Percentiles rank a stretch among this genome's conserved stretches.
Conservation (phyloP, 768 basidiomycete genomes). For the Boletus rex-veris region DNA sequence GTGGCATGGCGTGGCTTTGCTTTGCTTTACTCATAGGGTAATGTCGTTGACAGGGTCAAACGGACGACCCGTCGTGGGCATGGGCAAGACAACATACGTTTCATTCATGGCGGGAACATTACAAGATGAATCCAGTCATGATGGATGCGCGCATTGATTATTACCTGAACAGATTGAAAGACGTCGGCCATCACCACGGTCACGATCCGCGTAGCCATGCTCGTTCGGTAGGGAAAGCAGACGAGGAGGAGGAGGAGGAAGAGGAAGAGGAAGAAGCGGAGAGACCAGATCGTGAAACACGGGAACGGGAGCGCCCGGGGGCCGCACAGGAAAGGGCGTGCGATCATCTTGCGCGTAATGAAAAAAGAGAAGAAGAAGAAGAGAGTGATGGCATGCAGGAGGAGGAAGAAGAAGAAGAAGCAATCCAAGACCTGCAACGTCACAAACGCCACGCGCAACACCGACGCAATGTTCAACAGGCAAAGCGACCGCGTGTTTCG, state of each 20-base stretch:
- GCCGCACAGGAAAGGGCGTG: background rate
- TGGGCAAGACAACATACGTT: conserved; percentile 46
- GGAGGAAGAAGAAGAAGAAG: background rate
- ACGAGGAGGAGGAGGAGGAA: conserved; percentile 9
- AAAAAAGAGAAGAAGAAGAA: conserved; percentile 6
- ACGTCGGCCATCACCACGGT: conserved; percentile 19
- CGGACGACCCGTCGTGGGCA: conserved; percentile 36
- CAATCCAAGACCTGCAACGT: background rate
- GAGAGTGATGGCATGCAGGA: background rate
- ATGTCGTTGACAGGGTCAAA: conserved; percentile 16
- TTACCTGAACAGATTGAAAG: conserved; percentile 21
- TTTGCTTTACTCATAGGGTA: too few species aligned
- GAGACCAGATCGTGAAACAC: background rate
- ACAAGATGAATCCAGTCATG: conserved; percentile 39
- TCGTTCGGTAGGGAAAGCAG: background rate
- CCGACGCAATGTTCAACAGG: background rate
- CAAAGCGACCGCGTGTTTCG: conserved; percentile 16
- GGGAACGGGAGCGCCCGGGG: background rate
- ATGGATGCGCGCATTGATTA: conserved; percentile 43
- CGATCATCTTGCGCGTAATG: background rate
- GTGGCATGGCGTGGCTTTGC: too few species aligned
- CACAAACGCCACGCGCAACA: conserved; percentile 15
- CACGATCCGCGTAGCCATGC: conserved; percentile 23
- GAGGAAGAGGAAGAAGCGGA: conserved; percentile 2
- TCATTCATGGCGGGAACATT: conserved; percentile 64